Percentiles rank a stretch among this genome's conserved stretches.
Conservation (phyloP, 202 grass and related monocot species). For the Schoenoplectus triqueter region DNA sequence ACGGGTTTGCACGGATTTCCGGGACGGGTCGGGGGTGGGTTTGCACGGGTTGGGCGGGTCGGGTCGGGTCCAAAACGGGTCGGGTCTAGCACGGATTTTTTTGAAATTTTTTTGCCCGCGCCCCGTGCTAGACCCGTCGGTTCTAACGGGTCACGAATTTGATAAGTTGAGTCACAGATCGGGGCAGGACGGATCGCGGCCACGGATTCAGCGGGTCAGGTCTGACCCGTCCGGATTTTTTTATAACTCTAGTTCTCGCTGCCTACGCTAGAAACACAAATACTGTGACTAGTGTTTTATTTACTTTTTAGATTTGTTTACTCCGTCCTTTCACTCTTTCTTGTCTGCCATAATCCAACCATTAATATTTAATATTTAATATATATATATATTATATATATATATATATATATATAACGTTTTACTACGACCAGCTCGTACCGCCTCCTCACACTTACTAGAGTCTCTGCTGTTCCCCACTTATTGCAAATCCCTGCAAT, state of each 20-base stretch:
- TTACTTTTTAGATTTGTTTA: neutral
- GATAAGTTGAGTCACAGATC: too few relatives aligned
- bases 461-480: neutral
- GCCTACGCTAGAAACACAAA: neutral
- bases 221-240: too few relatives aligned
- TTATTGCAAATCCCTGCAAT: neutral
- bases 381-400: neutral
- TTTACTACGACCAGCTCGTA: conserved; percentile 33
- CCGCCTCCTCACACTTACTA: conserved; percentile 18
- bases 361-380: conserved; percentile 34
- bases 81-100: too few relatives aligned
- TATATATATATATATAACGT: neutral
- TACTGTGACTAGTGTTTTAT: conserved; percentile 25
- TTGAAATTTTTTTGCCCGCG: too few relatives aligned
- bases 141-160: too few relatives aligned
- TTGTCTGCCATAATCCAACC: conserved; percentile 61
- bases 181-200: too few relatives aligned
- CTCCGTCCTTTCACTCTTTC: conserved; percentile 35
- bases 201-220: too few relatives aligned
- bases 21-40: too few relatives aligned
- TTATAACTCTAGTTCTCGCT: neutral
- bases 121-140: too few relatives aligned
- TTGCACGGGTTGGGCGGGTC: too few relatives aligned
- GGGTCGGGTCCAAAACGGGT: too few relatives aligned
- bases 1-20: too few relatives aligned